Evolutionary conservation across 768 basidiomycete species (phyloP).

Genomic region (Panaeolus papilionaceus): DNA sequence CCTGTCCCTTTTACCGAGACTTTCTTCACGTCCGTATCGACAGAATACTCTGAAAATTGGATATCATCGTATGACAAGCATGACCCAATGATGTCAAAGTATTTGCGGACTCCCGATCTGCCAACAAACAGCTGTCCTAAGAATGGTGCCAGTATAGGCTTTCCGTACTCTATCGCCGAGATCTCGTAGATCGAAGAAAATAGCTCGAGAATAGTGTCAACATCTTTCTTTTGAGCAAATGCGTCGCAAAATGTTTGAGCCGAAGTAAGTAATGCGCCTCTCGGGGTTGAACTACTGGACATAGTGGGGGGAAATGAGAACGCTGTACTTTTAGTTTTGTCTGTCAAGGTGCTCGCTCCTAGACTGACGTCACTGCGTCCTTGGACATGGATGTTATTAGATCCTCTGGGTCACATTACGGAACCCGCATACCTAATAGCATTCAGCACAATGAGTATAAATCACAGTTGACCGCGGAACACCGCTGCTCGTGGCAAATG

Average conservation of each 20-base stretch:
- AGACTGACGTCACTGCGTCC: conserved; percentile 18
- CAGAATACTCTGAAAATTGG: conserved; percentile 58
- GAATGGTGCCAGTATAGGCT: conserved; percentile 62
- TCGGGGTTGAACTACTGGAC: conserved; percentile 33
- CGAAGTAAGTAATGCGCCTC: conserved; percentile 46
- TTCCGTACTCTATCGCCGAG: conserved; percentile 61
- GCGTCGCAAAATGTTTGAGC: conserved; percentile 57
- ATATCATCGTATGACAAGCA: conserved; percentile 57
- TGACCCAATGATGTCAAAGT: conserved; percentile 55
- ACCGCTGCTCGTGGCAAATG: neutral
- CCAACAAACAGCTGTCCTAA: conserved; percentile 58
- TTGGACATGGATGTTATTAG: neutral
- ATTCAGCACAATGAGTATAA: too few relatives aligned
- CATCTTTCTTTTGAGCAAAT: conserved; percentile 51
- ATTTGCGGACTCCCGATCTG: conserved; percentile 46
- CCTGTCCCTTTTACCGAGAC: conserved; percentile 63
- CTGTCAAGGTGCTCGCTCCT: neutral
- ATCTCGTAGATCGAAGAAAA: conserved; percentile 54
- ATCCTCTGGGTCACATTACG: neutral
- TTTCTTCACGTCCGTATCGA: conserved; percentile 55
- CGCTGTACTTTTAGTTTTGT: neutral
- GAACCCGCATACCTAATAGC: too few relatives aligned
- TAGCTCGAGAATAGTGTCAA: conserved; percentile 50
- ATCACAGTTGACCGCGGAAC: neutral
- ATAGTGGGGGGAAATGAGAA: neutral